Percentiles rank a stretch among this genome's conserved stretches.
Evolutionary conservation across 805 yeast species (phyloP).

Genomic region (Vanderwaltozyma tropicalis): DNA sequence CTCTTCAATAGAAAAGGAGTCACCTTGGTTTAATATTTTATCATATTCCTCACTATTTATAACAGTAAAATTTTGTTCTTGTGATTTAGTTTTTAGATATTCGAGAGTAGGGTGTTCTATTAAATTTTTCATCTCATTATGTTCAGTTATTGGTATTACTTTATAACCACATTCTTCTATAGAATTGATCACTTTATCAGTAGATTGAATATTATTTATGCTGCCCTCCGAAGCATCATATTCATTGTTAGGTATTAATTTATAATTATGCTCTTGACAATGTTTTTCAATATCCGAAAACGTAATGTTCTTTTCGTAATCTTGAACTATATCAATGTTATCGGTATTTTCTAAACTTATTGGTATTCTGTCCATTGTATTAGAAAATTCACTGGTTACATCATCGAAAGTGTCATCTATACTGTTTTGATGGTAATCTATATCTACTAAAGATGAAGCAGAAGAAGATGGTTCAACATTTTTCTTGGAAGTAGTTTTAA

Average conservation of each 20-base stretch:
- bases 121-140: slow-evolving; percentile 10
- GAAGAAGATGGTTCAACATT: background rate
- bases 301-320: slow-evolving; percentile 1
- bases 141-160: background rate
- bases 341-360: too few relatives aligned
- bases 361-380: background rate
- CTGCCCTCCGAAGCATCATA: slow-evolving; percentile 6
- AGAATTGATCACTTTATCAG: background rate
- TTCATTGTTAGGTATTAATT: slow-evolving; percentile 7
- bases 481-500: background rate
- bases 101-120: slow-evolving; percentile 17
- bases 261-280: slow-evolving; percentile 14
- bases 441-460: background rate
- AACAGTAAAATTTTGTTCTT: slow-evolving; percentile 5
- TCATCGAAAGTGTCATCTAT: background rate
- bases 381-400: background rate
- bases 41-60: slow-evolving; percentile 10
- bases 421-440: background rate
- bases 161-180: background rate
- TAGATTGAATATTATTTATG: slow-evolving; percentile 5
- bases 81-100: slow-evolving; percentile 16
- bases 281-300: slow-evolving; percentile 22
- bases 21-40: slow-evolving; percentile 4
- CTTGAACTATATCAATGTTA: background rate
- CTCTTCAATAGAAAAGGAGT: slow-evolving; percentile 11